A percentile compares a stretch with the other conserved stretches of the same genome.
These are phyloP conservation scores for Moniliophthora roreri DNA, from an alignment of 1,284 basidiomycete species.

Conservation along the genomic window DNA sequence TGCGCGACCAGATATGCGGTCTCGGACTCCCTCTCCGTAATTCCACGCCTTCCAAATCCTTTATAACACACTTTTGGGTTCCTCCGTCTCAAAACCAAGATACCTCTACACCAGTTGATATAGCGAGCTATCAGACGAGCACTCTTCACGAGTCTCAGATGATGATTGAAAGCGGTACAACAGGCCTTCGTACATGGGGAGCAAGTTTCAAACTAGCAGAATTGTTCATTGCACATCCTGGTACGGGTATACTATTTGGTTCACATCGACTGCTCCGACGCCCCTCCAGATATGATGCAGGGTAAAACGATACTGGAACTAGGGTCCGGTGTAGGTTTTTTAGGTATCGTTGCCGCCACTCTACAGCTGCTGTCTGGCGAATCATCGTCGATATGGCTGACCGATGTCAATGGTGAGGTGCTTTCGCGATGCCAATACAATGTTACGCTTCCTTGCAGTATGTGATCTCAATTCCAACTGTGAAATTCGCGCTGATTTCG, in stretches of 20 bases:
- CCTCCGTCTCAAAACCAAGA: constrained; percentile 9
- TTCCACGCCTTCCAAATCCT: constrained; percentile 56
- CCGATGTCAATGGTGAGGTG: constrained; percentile 66
- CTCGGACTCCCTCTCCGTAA: constrained; percentile 24
- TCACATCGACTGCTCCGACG: background rate
- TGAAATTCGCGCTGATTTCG: constrained; percentile 1
- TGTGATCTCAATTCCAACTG: constrained; percentile 22
- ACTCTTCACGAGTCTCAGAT: constrained; percentile 73
- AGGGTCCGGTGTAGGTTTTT: constrained; percentile 71
- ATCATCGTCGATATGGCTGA: constrained; percentile 47
- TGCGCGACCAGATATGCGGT: constrained; percentile 23
- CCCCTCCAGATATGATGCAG: constrained; percentile 47
- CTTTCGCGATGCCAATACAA: constrained; percentile 62
- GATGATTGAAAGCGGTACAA: constrained; percentile 71
- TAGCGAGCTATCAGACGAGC: constrained; percentile 34
- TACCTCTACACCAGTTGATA: constrained; percentile 17
- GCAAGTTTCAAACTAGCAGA: constrained; percentile 68
- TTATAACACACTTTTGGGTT: constrained; percentile 65
- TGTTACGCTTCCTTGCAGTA: constrained; percentile 62
- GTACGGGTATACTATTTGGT: constrained; percentile 30
- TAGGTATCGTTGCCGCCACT: constrained; percentile 60
- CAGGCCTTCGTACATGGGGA: constrained; percentile 75
- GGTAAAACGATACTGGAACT: constrained; percentile 61
- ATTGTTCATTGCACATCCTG: constrained; percentile 55
- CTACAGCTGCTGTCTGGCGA: constrained; percentile 39